phyloP scores from a whole-genome alignment of 106 monocot species.

The Posidonia australis region DNA sequence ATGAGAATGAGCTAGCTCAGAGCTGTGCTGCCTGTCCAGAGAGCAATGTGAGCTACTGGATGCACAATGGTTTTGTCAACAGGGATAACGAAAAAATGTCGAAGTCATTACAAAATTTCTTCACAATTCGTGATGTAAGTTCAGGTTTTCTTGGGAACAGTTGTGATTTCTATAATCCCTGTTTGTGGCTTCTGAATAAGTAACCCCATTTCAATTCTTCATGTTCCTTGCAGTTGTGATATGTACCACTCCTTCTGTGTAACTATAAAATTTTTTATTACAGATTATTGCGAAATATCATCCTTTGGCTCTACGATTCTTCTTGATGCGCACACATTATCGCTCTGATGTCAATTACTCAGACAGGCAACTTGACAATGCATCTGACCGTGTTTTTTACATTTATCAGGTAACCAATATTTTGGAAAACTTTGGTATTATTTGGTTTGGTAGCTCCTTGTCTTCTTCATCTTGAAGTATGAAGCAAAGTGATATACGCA shows the following conservation, averaged over 20 bases:
- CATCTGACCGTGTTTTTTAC: constrained; percentile 16
- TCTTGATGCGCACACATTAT: constrained; percentile 2
- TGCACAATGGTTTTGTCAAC: constrained; percentile 99
- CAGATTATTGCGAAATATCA: constrained; percentile 77
- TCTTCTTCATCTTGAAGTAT: background rate
- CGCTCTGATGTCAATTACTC: constrained; percentile 25
- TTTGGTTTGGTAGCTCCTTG: background rate
- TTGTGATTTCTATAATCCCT: background rate
- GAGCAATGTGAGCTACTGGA: constrained; percentile 71
- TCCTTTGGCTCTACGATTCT: constrained; percentile 84
- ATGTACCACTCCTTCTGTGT: background rate
- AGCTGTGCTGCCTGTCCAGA: constrained; percentile 74
- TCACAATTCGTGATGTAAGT: constrained; percentile 88
- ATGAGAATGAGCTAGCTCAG: constrained; percentile 94
- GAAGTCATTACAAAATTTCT: constrained; percentile 86
- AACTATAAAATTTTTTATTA: constrained; percentile 2
- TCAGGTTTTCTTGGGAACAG: background rate
- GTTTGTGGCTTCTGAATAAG: background rate
- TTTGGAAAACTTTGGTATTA: background rate
- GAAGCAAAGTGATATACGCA: background rate
- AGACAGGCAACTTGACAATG: constrained; percentile 14
- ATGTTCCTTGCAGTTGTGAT: background rate
- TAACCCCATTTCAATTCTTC: background rate
- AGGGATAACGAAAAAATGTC: constrained; percentile 91
- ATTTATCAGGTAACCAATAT: constrained; percentile 19